These are phyloP conservation scores for Penicillium sp. DNA, from an alignment of 2,329 filamentous ascomycete species.

Conservation along the genomic window DNA sequence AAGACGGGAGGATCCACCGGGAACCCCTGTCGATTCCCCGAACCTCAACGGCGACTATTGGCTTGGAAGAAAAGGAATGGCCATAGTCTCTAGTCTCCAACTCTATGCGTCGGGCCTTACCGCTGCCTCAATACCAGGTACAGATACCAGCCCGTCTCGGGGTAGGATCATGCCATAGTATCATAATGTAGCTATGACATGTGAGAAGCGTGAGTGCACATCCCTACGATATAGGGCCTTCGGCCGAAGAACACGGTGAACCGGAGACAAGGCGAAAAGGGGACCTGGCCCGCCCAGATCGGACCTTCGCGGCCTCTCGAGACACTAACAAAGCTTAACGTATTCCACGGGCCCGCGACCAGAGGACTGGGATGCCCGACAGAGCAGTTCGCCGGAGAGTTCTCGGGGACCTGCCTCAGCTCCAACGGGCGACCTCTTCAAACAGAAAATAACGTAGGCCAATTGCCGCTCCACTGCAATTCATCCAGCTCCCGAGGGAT, in stretches of 20 bases:
- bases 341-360: not conserved
- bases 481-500: slow-evolving; percentile 11
- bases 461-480: not conserved
- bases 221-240: not conserved
- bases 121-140: not conserved
- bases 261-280: not conserved
- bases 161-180: not conserved
- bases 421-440: not conserved
- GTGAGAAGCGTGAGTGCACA: not conserved
- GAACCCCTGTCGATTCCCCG: slow-evolving; percentile 1
- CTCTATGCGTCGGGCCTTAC: slow-evolving; percentile 7
- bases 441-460: not conserved
- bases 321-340: not conserved
- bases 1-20: slow-evolving; percentile 18
- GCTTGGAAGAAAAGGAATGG: not conserved
- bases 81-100: not conserved
- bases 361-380: not conserved
- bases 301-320: not conserved
- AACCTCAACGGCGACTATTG: slow-evolving; percentile 2
- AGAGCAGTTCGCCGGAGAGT: not conserved
- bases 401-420: not conserved
- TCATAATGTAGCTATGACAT: not conserved
- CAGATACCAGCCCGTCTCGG: not conserved
- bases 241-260: not conserved
- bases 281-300: not conserved